These are phyloP conservation scores for Phoma herbarum DNA, from an alignment of 2,329 filamentous ascomycete species.

Conservation along the genomic window DNA sequence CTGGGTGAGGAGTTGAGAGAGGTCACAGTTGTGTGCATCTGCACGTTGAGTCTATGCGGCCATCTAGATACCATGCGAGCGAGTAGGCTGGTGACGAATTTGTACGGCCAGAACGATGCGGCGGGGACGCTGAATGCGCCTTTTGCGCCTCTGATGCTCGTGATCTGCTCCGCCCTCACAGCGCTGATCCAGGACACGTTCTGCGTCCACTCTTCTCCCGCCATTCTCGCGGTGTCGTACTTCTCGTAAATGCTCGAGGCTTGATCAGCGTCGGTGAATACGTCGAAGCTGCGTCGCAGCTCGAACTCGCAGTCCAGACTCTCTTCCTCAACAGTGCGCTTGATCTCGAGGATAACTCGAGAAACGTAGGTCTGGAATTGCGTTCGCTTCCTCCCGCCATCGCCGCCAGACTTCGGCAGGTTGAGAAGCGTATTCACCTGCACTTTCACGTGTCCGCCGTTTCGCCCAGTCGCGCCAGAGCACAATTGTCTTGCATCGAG, in stretches of 20 bases:
- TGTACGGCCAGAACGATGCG: conserved; percentile 40
- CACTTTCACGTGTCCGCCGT: conserved; percentile 56
- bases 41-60: conserved; percentile 31
- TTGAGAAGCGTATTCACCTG: conserved; percentile 53
- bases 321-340: conserved; percentile 24
- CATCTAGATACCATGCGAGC: conserved; percentile 25
- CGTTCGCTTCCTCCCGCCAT: conserved; percentile 18
- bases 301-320: conserved; percentile 37
- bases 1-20: conserved; percentile 3
- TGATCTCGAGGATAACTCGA: conserved; percentile 23
- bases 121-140: conserved; percentile 30
- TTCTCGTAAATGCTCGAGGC: conserved; percentile 12
- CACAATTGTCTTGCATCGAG: conserved; percentile 38
- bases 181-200: conserved; percentile 23
- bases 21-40: conserved; percentile 35
- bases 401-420: not conserved
- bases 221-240: conserved; percentile 20
- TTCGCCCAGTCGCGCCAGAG: conserved; percentile 37
- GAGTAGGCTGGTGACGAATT: conserved; percentile 38
- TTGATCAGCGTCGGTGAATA: conserved; percentile 23
- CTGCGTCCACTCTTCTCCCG: conserved; percentile 29
- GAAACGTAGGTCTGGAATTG: conserved; percentile 25
- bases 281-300: conserved; percentile 34
- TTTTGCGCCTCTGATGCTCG: conserved; percentile 31
- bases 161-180: conserved; percentile 24